Conservation (phyloP, 768 basidiomycete genomes). For the Hericium rajendrae region DNA sequence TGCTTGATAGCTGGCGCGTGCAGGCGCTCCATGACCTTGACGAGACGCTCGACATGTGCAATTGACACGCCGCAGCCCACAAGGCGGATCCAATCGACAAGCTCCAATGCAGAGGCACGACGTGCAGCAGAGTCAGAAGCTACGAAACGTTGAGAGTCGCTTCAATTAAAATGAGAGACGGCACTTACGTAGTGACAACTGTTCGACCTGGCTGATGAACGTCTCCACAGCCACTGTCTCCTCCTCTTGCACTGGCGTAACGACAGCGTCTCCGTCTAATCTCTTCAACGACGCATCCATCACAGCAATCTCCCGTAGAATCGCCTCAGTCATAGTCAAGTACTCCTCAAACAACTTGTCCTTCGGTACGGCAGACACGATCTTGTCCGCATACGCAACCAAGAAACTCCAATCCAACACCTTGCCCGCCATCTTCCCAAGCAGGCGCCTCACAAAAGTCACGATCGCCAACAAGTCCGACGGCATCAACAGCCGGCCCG, state of each 20-base stretch:
- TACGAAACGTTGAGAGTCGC: not conserved
- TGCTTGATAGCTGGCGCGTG: conserved; percentile 32
- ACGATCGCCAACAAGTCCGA: conserved; percentile 57
- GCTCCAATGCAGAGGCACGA: conserved; percentile 36
- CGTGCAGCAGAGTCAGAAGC: conserved; percentile 14
- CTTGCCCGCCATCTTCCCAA: conserved; percentile 48
- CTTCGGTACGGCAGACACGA: conserved; percentile 26
- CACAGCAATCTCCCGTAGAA: conserved; percentile 37
- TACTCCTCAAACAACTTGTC: conserved; percentile 25
- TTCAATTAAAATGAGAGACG: not conserved
- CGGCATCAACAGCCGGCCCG: conserved; percentile 40
- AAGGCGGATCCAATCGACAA: conserved; percentile 59
- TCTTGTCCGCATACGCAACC: conserved; percentile 20
- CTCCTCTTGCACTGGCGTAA: not conserved
- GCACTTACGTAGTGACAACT: conserved; percentile 32
- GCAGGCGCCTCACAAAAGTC: conserved; percentile 54
- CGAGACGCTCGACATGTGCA: conserved; percentile 32
- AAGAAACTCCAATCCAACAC: conserved; percentile 35
- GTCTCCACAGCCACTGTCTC: conserved; percentile 22
- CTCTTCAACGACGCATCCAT: conserved; percentile 28
- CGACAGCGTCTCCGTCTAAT: conserved; percentile 14
- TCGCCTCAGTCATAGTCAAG: conserved; percentile 20
- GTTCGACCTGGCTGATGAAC: conserved; percentile 37
- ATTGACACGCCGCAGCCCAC: conserved; percentile 25
- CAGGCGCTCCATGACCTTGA: conserved; percentile 29